Conservation (phyloP, 2,329 filamentous ascomycete species). For the Pseudocercospora crystallina region DNA sequence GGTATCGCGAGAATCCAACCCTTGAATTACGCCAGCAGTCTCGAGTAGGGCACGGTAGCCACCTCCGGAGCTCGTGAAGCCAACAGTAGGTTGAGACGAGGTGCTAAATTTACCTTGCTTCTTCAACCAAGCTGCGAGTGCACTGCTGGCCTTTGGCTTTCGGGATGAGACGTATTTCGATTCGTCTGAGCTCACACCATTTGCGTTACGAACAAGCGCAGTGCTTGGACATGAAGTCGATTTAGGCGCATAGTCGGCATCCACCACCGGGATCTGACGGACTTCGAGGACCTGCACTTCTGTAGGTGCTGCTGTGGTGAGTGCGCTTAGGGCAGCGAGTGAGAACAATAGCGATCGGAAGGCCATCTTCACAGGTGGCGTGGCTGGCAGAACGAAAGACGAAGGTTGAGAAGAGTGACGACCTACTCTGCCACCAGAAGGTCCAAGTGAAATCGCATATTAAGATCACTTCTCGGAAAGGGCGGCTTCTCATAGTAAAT, state of each 20-base stretch:
- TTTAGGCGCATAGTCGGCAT: slow-evolving; percentile 32
- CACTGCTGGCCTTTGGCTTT: slow-evolving; percentile 40
- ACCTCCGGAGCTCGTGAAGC: slow-evolving; percentile 45
- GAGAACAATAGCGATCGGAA: slow-evolving; percentile 3
- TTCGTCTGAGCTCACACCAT: slow-evolving; percentile 39
- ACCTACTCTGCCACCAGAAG: too few relatives aligned
- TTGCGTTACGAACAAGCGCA: slow-evolving; percentile 39
- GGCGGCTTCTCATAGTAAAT: too few relatives aligned
- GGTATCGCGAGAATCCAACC: slow-evolving; percentile 45
- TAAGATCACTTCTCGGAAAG: too few relatives aligned
- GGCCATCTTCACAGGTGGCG: slow-evolving; percentile 1
- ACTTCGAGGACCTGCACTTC: slow-evolving; percentile 2
- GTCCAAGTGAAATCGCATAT: too few relatives aligned
- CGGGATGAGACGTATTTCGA: slow-evolving; percentile 40
- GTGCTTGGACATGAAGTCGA: slow-evolving; percentile 40
- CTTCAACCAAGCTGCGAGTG: slow-evolving; percentile 42
- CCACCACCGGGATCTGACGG: slow-evolving; percentile 8
- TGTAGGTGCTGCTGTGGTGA: slow-evolving; percentile 9
- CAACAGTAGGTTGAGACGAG: slow-evolving; percentile 42
- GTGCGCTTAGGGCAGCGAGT: slow-evolving; percentile 5
- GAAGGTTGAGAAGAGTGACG: too few relatives aligned
- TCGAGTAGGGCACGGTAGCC: slow-evolving; percentile 44
- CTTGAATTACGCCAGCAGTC: slow-evolving; percentile 44
- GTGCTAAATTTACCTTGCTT: slow-evolving; percentile 39
- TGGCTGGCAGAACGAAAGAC: too few relatives aligned